Evolutionary conservation across 2,329 filamentous ascomycete genomes (phyloP).

Genomic region (Endoconidiophora laricicola): DNA sequence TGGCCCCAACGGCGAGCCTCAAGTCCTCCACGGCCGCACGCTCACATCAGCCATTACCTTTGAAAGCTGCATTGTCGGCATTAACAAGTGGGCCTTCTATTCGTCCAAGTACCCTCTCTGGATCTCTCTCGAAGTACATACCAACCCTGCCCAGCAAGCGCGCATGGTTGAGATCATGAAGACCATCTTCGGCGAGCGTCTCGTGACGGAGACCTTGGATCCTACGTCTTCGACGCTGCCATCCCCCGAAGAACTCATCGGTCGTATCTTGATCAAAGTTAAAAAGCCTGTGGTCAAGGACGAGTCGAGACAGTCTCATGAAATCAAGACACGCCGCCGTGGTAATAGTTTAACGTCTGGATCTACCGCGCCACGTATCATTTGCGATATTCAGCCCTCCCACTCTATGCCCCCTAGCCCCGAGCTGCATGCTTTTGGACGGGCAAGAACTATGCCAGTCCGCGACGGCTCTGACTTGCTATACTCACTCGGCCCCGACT

Average conservation of each 20-base stretch:
- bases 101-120: conserved; percentile 79
- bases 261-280: conserved; percentile 82
- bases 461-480: conserved; percentile 14
- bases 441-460: not conserved
- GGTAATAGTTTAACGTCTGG: conserved; percentile 66
- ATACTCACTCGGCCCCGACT: conserved; percentile 63
- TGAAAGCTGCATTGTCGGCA: conserved; percentile 77
- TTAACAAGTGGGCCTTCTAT: conserved; percentile 86
- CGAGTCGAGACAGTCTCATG: conserved; percentile 20
- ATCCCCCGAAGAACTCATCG: conserved; percentile 68
- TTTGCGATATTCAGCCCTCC: conserved; percentile 30
- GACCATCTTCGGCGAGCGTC: conserved; percentile 61
- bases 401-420: conserved; percentile 39
- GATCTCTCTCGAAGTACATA: conserved; percentile 92
- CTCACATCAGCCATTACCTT: conserved; percentile 82
- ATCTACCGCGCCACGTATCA: conserved; percentile 37
- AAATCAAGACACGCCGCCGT: conserved; percentile 31
- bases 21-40: conserved; percentile 81
- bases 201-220: conserved; percentile 62
- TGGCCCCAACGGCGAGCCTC: conserved; percentile 68
- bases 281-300: conserved; percentile 51
- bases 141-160: conserved; percentile 63
- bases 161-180: conserved; percentile 84
- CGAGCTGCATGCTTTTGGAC: conserved; percentile 26
- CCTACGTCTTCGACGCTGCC: conserved; percentile 54